These are phyloP conservation scores for Leptographium procerum DNA, from an alignment of 2,329 filamentous ascomycete species.

Conservation along the genomic window DNA sequence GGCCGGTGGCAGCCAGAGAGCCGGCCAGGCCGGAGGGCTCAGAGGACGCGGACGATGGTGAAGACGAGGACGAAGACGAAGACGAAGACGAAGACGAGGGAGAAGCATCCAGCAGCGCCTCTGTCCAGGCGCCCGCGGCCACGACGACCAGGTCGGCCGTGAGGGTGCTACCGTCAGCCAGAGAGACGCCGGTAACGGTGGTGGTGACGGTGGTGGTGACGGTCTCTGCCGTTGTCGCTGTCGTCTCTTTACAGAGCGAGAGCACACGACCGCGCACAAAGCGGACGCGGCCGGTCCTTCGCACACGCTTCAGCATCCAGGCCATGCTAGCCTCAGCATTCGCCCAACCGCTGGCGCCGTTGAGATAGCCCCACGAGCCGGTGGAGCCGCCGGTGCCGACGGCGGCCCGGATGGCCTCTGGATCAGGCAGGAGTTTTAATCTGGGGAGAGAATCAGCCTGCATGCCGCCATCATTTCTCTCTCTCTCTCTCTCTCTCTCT, in stretches of 20 bases:
- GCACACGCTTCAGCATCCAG: conserved; percentile 46
- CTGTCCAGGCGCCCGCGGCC: conserved; percentile 81
- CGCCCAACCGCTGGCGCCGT: conserved; percentile 67
- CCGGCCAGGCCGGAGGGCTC: conserved; percentile 57
- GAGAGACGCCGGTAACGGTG: conserved; percentile 41
- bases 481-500: background rate
- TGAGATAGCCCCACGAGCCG: conserved; percentile 62
- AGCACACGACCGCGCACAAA: conserved; percentile 41
- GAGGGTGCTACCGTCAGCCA: conserved; percentile 24
- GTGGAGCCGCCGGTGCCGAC: conserved; percentile 38
- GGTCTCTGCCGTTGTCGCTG: conserved; percentile 12
- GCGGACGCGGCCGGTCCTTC: conserved; percentile 40
- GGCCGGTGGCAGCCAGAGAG: conserved; percentile 68
- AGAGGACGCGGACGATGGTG: conserved; percentile 26
- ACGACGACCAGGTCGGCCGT: conserved; percentile 59
- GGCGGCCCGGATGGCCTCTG: conserved; percentile 30
- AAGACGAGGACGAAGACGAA: no score
- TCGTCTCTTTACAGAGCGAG: conserved; percentile 23
- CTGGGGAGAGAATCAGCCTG: conserved; percentile 8
- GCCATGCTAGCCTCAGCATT: conserved; percentile 62
- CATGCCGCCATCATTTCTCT: background rate
- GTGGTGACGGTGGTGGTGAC: no score
- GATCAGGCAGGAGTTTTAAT: conserved; percentile 31
- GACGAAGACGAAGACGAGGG: background rate
- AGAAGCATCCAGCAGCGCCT: conserved; percentile 24